These are phyloP conservation scores for Phytophthora brassicae DNA, from an alignment of 352 stramenopile genomes.

Conservation along the genomic window DNA sequence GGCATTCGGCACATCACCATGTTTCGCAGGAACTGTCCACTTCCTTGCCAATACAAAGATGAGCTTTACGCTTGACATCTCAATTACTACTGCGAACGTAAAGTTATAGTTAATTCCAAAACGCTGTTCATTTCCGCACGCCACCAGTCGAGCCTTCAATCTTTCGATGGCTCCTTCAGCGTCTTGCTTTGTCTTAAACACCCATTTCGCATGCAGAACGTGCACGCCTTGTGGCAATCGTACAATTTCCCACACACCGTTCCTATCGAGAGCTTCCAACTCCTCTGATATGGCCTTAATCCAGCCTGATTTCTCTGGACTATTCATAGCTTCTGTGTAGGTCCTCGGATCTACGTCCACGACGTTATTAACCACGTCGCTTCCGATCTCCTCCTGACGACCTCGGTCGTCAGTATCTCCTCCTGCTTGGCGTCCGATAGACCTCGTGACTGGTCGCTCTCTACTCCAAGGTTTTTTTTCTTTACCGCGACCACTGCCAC, in stretches of 20 bases:
- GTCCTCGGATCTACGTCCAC: too few relatives aligned
- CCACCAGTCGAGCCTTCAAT: background rate
- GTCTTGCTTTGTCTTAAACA: background rate
- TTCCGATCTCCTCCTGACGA: too few relatives aligned
- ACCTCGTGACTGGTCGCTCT: too few relatives aligned
- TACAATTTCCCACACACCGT: background rate
- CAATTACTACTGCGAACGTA: background rate
- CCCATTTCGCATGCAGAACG: background rate
- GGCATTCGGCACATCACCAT: slow-evolving; percentile 34
- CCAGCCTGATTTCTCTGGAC: background rate
- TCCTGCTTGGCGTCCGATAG: too few relatives aligned
- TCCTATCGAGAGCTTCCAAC: background rate
- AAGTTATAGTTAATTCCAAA: background rate
- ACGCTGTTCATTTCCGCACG: background rate
- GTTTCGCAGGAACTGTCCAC: slow-evolving; percentile 17
- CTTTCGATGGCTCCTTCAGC: background rate
- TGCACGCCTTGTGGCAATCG: background rate
- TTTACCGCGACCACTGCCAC: too few relatives aligned
- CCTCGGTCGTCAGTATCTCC: too few relatives aligned
- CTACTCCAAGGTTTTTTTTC: too few relatives aligned
- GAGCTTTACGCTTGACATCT: slow-evolving; percentile 6
- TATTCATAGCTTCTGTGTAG: slow-evolving; percentile 16
- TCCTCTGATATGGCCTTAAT: background rate
- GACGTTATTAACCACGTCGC: too few relatives aligned
- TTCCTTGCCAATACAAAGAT: background rate